These are phyloP conservation scores for Diaporthe amygdali DNA, from an alignment of 2,329 filamentous ascomycete species.

Conservation along the genomic window DNA sequence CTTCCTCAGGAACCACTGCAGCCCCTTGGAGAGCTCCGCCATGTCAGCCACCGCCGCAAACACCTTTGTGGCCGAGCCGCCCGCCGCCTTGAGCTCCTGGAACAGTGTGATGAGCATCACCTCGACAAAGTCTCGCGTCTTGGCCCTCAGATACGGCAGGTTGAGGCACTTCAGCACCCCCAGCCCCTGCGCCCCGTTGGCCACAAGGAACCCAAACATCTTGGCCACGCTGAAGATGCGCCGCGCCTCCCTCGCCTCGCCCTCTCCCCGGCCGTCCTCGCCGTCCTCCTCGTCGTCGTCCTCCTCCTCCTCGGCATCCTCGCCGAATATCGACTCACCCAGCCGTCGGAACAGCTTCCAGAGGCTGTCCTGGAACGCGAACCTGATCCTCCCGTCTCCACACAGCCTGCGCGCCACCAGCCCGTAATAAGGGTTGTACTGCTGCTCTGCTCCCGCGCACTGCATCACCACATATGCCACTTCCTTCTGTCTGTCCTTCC, in stretches of 20 bases:
- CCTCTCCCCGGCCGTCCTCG: conserved; percentile 60
- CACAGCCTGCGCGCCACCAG: conserved; percentile 83
- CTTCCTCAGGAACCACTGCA: conserved; percentile 82
- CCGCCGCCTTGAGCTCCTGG: conserved; percentile 54
- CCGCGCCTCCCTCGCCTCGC: conserved; percentile 52
- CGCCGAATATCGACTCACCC: conserved; percentile 79
- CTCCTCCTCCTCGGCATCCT: conserved; percentile 62
- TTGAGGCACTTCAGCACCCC: conserved; percentile 73
- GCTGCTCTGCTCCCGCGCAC: conserved; percentile 80
- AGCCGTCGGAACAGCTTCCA: conserved; percentile 86
- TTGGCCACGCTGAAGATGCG: conserved; percentile 59
- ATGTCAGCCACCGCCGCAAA: conserved; percentile 69
- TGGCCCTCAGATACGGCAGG: conserved; percentile 76
- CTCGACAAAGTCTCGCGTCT: conserved; percentile 80
- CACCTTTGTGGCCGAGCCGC: conserved; percentile 59
- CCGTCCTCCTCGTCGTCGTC: conserved; percentile 58
- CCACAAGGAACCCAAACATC: conserved; percentile 58
- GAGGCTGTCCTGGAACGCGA: conserved; percentile 85
- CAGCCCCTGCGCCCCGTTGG: conserved; percentile 50
- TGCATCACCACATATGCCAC: conserved; percentile 88
- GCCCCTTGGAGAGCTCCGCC: conserved; percentile 71
- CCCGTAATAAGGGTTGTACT: conserved; percentile 93
- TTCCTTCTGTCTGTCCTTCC: conserved; percentile 84
- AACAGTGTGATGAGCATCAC: conserved; percentile 79
- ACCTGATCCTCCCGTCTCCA: conserved; percentile 74